A percentile compares a stretch with the other conserved stretches of the same genome.
These are phyloP conservation scores for Rhizopus arrhizus DNA, from an alignment of 371 early-diverging fungal species.

Conservation along the genomic window DNA sequence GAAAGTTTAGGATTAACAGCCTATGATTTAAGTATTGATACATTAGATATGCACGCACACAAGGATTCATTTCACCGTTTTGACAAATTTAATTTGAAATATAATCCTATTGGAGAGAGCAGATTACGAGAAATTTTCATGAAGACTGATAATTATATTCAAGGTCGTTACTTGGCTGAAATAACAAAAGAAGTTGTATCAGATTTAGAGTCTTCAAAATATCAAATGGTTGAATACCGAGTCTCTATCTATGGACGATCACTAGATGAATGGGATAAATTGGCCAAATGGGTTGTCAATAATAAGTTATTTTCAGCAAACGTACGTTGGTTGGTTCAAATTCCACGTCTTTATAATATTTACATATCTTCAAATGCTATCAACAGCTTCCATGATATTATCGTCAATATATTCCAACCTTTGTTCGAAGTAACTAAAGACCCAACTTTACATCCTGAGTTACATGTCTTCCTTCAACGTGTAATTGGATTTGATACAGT, in stretches of 20 bases:
- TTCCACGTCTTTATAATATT: conserved; percentile 93
- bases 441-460: conserved; percentile 82
- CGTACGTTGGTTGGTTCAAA: conserved; percentile 96
- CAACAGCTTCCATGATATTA: conserved; percentile 79
- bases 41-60: conserved; percentile 96
- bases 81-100: conserved; percentile 98
- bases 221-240: conserved; percentile 94
- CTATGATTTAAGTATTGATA: conserved; percentile 96
- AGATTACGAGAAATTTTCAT: conserved; percentile 85
- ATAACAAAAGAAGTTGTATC: conserved; percentile 93
- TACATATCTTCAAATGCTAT: conserved; percentile 77
- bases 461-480: conserved; percentile 92
- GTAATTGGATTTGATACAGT: conserved; percentile 97
- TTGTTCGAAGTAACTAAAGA: conserved; percentile 92
- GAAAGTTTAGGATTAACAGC: conserved; percentile 93
- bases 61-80: conserved; percentile 90
- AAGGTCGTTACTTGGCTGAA: conserved; percentile 93
- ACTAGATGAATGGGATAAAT: conserved; percentile 89
- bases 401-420: conserved; percentile 90
- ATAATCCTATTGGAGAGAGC: conserved; percentile 90
- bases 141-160: conserved; percentile 95
- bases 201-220: conserved; percentile 94
- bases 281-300: conserved; percentile 94
- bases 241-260: conserved; percentile 91
- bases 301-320: conserved; percentile 90